Percentiles rank a stretch among this genome's conserved stretches.
phyloP scores from a whole-genome alignment of 108 stramenopile species.

The Nitzschia sp. region DNA sequence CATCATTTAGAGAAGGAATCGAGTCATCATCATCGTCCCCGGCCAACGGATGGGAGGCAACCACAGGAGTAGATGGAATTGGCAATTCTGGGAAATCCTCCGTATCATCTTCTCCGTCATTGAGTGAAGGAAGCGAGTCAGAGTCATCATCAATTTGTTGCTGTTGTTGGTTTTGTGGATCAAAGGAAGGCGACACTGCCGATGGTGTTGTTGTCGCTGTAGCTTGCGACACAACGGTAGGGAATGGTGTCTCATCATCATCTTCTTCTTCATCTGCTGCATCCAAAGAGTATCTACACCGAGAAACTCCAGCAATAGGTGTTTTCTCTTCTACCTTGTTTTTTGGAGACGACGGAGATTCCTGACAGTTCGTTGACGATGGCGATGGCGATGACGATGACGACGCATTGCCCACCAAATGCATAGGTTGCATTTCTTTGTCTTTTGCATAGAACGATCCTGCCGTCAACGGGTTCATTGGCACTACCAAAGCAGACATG shows the following conservation, averaged over 20 bases:
- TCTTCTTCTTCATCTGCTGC: background rate
- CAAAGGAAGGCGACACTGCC: background rate
- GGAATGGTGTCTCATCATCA: background rate
- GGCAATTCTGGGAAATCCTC: no score
- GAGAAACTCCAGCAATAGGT: background rate
- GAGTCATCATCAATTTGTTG: background rate
- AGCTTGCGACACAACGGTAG: background rate
- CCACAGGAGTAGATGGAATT: no score
- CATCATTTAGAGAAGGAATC: background rate
- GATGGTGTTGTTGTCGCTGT: background rate
- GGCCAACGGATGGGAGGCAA: no score
- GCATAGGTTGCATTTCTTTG: no score
- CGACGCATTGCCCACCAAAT: no score
- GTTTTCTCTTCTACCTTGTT: background rate
- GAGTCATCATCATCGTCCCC: background rate
- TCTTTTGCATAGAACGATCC: no score
- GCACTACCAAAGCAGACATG: no score
- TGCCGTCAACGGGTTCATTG: no score
- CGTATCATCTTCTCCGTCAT: no score
- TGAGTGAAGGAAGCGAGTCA: background rate
- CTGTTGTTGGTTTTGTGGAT: background rate
- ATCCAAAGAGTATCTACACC: constrained; percentile 1
- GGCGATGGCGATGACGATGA: no score
- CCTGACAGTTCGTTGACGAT: no score
- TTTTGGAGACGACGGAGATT: background rate